Evolutionary conservation across 306 rosid genomes (phyloP).

Genomic region (Cicer cuneatum): DNA sequence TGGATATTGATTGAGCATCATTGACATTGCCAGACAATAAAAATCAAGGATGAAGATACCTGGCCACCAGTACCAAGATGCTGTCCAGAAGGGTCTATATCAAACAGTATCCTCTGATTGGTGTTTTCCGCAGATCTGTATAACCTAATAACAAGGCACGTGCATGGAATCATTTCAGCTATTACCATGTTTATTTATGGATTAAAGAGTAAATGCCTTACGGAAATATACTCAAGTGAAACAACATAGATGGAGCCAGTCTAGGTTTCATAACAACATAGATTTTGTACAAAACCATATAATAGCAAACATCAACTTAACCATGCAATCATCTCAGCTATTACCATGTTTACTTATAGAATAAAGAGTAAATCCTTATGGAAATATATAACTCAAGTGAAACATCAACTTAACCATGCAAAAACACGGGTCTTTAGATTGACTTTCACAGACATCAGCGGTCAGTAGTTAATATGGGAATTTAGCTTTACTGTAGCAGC

Average conservation of each 20-base stretch:
- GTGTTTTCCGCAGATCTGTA: constrained; percentile 87
- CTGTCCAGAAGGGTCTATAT: constrained; percentile 85
- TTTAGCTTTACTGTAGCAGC: constrained; percentile 39
- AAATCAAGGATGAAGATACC: constrained; percentile 58
- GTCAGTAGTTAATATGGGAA: constrained; percentile 7
- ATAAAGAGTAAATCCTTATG: constrained; percentile 20
- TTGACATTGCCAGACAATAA: constrained; percentile 34
- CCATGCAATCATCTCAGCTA: constrained; percentile 37
- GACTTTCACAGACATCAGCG: constrained; percentile 1
- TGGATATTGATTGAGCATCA: constrained; percentile 11
- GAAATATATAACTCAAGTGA: constrained; percentile 21
- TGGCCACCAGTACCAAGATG: constrained; percentile 97
- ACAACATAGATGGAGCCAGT: constrained; percentile 24
- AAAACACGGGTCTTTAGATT: constrained; percentile 18
- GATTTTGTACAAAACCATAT: constrained; percentile 16
- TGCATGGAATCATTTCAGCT: constrained; percentile 39
- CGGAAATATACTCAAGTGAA: constrained; percentile 24
- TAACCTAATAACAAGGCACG: constrained; percentile 59
- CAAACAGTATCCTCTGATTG: constrained; percentile 90
- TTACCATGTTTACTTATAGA: constrained; percentile 6
- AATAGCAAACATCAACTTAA: constrained; percentile 9
- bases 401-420: constrained; percentile 20
- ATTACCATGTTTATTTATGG: constrained; percentile 3
- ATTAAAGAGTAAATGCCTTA: constrained; percentile 23
- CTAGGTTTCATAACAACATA: constrained; percentile 30